Conservation (phyloP, 1,139 yeast species). For the Dujonia santamariae region DNA sequence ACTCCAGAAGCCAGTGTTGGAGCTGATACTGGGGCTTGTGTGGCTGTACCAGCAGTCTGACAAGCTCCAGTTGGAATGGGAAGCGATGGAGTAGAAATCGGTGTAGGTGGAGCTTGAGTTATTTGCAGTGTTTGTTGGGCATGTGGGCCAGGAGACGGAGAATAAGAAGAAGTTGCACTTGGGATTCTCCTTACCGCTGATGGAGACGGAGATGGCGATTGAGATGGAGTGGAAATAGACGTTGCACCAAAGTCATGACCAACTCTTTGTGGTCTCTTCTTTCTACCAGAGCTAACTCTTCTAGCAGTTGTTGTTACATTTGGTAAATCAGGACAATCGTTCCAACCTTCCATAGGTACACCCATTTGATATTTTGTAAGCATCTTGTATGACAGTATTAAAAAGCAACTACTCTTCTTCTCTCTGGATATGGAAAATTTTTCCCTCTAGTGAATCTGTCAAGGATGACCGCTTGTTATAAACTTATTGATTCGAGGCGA, state of each 20-base stretch:
- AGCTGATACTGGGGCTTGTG: neutral
- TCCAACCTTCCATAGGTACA: slow-evolving; percentile 45
- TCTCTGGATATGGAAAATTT: too few species aligned
- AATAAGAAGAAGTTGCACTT: too few species aligned
- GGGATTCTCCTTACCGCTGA: too few species aligned
- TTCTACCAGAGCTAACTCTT: slow-evolving; percentile 6
- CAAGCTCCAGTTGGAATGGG: too few species aligned
- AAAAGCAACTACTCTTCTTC: too few species aligned
- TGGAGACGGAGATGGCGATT: neutral
- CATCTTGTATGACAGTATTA: too few species aligned
- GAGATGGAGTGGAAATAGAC: slow-evolving; percentile 1
- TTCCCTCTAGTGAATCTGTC: too few species aligned
- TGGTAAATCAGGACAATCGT: slow-evolving; percentile 37
- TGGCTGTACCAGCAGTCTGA: neutral
- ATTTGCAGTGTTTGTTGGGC: neutral
- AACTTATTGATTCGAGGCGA: too few species aligned
- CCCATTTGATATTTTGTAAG: slow-evolving; percentile 40
- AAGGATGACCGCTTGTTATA: too few species aligned
- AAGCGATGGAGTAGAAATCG: too few species aligned
- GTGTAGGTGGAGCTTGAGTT: too few species aligned
- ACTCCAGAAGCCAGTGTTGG: neutral
- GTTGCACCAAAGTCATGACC: slow-evolving; percentile 7
- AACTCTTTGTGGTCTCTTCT: slow-evolving; percentile 9
- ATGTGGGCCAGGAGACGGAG: too few species aligned
- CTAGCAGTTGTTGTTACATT: slow-evolving; percentile 9